phyloP scores from a whole-genome alignment of 768 basidiomycete species.

The Tylopilus felleus region DNA sequence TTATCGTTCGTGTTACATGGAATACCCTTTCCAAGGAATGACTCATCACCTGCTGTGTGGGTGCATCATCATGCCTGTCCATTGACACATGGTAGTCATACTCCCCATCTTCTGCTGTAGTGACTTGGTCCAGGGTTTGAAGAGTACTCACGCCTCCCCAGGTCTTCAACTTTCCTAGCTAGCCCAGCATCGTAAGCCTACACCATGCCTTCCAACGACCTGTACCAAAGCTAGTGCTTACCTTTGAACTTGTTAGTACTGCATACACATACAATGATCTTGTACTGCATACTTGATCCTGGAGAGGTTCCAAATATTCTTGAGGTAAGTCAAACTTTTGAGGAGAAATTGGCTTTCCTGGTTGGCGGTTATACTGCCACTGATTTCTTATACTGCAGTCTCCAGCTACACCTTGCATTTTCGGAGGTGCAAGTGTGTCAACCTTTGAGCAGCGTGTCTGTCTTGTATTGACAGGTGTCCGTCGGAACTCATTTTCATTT shows the following conservation, averaged over 20 bases:
- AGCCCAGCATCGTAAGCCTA: no score
- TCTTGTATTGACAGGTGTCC: not conserved
- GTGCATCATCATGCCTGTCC: not conserved
- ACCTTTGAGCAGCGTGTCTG: constrained; percentile 48
- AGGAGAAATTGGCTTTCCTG: constrained; percentile 38
- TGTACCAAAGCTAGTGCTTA: no score
- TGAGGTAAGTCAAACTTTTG: no score
- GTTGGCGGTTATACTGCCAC: constrained; percentile 51
- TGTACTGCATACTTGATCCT: constrained; percentile 18
- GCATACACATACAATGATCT: constrained; percentile 41
- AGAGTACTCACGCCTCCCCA: no score
- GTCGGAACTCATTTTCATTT: not conserved
- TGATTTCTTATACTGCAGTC: constrained; percentile 40
- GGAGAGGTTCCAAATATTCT: no score
- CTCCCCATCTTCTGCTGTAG: no score
- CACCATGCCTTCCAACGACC: no score
- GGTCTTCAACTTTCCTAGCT: no score
- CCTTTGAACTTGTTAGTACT: no score
- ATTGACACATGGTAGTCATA: not conserved
- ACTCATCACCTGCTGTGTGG: not conserved
- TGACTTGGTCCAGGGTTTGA: no score
- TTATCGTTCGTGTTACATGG: not conserved
- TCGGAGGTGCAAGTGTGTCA: constrained; percentile 36
- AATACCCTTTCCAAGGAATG: not conserved
- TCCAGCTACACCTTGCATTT: constrained; percentile 28